phyloP scores from a whole-genome alignment of 352 stramenopile genomes.

The Plasmopara viticola region DNA sequence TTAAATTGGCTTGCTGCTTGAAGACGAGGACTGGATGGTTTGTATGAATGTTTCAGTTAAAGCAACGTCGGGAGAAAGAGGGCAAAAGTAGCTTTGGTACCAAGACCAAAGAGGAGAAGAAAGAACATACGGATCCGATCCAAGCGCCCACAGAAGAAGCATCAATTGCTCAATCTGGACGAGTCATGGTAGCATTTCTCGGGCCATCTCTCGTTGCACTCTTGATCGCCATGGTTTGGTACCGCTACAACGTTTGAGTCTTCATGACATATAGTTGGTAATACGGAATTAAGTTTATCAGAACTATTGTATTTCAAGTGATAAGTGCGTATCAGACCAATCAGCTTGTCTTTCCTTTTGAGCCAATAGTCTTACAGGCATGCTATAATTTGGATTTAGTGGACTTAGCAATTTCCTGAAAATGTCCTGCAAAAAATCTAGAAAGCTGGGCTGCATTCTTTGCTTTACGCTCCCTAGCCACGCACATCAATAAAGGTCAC shows the following conservation, averaged over 20 bases:
- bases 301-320: too few species aligned
- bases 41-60: conserved; percentile 22
- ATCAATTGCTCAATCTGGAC: conserved; percentile 16
- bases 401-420: too few species aligned
- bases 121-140: conserved; percentile 1
- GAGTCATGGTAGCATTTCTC: conserved; percentile 37
- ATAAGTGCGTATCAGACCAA: too few species aligned
- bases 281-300: too few species aligned
- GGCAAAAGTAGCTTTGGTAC: conserved; percentile 6
- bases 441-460: too few species aligned
- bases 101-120: conserved; percentile 5
- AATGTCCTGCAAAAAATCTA: too few species aligned
- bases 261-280: neutral
- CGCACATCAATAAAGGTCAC: too few species aligned
- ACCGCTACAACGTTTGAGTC: conserved; percentile 26
- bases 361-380: too few species aligned
- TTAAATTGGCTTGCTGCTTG: neutral
- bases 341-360: too few species aligned
- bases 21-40: neutral
- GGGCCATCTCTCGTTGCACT: conserved; percentile 41
- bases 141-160: conserved; percentile 2
- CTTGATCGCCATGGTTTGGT: conserved; percentile 44
- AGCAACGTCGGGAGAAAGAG: conserved; percentile 41
- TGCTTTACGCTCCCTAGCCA: too few species aligned
- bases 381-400: too few species aligned